These are phyloP conservation scores for Psilocybe tampanensis DNA, from an alignment of 768 basidiomycete genomes.

Conservation along the genomic window DNA sequence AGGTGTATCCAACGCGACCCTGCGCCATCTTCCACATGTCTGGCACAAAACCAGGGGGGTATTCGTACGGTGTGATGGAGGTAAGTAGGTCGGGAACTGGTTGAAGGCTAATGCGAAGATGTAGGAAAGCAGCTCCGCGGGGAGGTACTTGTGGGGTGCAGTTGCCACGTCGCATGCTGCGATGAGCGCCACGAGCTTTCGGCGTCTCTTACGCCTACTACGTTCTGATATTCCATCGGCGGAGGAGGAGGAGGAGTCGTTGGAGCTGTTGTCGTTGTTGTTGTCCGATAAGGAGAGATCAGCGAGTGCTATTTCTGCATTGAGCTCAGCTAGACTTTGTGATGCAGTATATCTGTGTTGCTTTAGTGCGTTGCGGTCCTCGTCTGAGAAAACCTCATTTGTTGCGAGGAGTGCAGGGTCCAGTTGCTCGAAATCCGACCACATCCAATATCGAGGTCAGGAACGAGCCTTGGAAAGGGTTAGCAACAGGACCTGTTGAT, in stretches of 20 bases:
- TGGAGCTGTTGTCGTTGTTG: neutral
- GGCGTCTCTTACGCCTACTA: neutral
- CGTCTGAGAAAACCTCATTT: constrained; percentile 13
- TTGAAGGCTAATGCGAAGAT: constrained; percentile 12
- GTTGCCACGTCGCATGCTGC: constrained; percentile 4
- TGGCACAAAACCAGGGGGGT: constrained; percentile 11
- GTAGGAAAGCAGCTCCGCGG: constrained; percentile 13
- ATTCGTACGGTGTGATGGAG: neutral
- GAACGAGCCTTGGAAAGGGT: neutral
- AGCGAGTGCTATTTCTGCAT: constrained; percentile 3
- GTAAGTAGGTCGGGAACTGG: constrained; percentile 3
- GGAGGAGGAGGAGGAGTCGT: too few relatives aligned
- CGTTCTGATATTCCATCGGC: neutral
- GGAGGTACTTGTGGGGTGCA: constrained; percentile 17
- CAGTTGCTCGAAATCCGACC: neutral
- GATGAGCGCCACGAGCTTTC: constrained; percentile 1
- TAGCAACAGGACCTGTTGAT: too few relatives aligned
- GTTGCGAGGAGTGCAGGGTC: constrained; percentile 3
- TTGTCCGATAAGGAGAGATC: constrained; percentile 3
- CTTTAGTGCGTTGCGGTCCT: constrained; percentile 3
- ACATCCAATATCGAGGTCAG: neutral
- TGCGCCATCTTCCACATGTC: constrained; percentile 10
- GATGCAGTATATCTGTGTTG: neutral
- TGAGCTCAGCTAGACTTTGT: constrained; percentile 1
- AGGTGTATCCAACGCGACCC: constrained; percentile 8